phyloP scores from a whole-genome alignment of 345 rosid genomes.

The Murraya koenigii region DNA sequence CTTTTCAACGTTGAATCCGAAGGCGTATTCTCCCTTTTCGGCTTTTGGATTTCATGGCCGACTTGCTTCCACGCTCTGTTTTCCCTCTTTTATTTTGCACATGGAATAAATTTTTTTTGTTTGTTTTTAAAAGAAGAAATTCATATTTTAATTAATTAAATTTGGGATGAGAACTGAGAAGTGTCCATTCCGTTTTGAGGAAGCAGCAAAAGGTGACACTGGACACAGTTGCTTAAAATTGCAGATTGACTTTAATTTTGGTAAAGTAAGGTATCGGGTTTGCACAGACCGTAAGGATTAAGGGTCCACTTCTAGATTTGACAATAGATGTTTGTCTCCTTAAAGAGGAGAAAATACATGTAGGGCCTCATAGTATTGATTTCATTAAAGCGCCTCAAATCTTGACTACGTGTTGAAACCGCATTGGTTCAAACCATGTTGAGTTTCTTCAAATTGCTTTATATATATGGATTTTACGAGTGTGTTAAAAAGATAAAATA shows the following conservation, averaged over 20 bases:
- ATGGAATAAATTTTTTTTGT: too few relatives aligned
- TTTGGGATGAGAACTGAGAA: too few relatives aligned
- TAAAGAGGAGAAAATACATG: not conserved
- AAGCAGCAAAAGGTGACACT: not conserved
- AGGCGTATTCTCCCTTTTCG: not conserved
- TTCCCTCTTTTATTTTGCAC: not conserved
- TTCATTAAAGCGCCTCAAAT: not conserved
- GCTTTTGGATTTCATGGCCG: constrained; percentile 20
- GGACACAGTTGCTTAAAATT: not conserved
- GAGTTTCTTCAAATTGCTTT: too few relatives aligned
- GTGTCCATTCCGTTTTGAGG: too few relatives aligned
- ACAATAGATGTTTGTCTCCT: constrained; percentile 8
- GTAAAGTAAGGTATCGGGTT: too few relatives aligned
- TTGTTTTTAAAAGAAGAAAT: too few relatives aligned
- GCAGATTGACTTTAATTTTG: not conserved
- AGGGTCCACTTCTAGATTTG: not conserved
- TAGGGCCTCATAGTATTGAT: not conserved
- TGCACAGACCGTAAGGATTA: too few relatives aligned
- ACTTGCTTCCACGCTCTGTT: constrained; percentile 1
- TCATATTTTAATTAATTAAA: too few relatives aligned
- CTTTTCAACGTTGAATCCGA: constrained; percentile 13
- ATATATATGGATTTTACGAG: too few relatives aligned
- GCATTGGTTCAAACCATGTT: not conserved
- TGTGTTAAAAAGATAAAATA: too few relatives aligned
- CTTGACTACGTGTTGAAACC: not conserved